Percentiles rank a stretch among this genome's conserved stretches.
phyloP scores from a whole-genome alignment of 768 basidiomycete species.

The Wakefieldia striispora region DNA sequence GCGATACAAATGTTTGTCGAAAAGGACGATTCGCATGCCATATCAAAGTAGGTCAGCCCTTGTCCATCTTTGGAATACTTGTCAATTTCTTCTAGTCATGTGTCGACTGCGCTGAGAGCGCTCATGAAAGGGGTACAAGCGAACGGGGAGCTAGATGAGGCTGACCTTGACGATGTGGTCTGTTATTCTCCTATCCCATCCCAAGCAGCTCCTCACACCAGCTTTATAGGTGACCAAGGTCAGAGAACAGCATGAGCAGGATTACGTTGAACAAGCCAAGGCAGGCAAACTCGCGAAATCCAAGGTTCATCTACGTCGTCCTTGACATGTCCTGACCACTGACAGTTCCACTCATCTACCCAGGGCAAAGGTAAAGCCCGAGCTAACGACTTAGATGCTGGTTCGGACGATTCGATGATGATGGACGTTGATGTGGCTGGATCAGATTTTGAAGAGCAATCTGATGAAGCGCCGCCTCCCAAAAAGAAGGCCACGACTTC shows the following conservation, averaged over 20 bases:
- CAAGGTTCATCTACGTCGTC: slow-evolving; percentile 37
- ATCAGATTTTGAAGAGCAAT: slow-evolving; percentile 46
- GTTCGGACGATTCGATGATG: slow-evolving; percentile 67
- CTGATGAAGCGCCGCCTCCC: slow-evolving; percentile 44
- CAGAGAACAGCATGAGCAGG: slow-evolving; percentile 67
- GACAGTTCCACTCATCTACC: neutral
- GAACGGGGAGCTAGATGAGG: slow-evolving; percentile 67
- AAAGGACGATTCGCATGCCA: slow-evolving; percentile 95
- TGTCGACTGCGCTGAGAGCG: slow-evolving; percentile 51
- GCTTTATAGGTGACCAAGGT: slow-evolving; percentile 57
- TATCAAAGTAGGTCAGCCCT: slow-evolving; percentile 63
- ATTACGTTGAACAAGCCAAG: slow-evolving; percentile 50
- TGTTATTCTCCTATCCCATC: slow-evolving; percentile 16
- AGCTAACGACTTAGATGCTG: slow-evolving; percentile 51
- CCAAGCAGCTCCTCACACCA: neutral
- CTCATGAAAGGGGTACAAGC: slow-evolving; percentile 68
- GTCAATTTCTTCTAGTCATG: slow-evolving; percentile 51
- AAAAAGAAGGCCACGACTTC: slow-evolving; percentile 43
- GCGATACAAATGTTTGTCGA: slow-evolving; percentile 96
- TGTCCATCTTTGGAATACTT: neutral
- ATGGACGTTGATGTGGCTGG: slow-evolving; percentile 66
- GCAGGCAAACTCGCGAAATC: slow-evolving; percentile 38
- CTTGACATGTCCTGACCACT: neutral
- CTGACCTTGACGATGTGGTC: slow-evolving; percentile 72
- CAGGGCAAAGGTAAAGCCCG: slow-evolving; percentile 55